Base-by-base conservation (phyloP, 1,139 yeast genomes). In the Trichomonascaceae sp. region DNA sequence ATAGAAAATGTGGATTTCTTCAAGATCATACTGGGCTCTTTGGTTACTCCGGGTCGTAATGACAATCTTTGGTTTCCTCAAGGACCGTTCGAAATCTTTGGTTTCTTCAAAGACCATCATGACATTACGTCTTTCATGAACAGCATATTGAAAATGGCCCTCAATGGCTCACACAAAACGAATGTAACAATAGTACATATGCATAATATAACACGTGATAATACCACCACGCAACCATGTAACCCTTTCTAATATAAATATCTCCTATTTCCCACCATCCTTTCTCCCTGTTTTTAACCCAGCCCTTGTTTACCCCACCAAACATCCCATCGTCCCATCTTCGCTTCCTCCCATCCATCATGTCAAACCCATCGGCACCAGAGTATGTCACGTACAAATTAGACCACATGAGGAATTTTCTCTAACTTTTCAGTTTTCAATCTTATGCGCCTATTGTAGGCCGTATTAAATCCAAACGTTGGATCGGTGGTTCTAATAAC, bases 401-500 rank as follows among this genome's bases (percentile, higher is more conserved):
- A 13, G 3, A 36, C 8, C 8, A 3, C 8, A 2, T 6, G 9
- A n/a, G n/a, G n/a, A 12, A n/a, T 18, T 48, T 43, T 30, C 17
- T 1, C 49, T 43, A 60, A 59, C 38, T 55, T n/a, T 59, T 47
- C 53, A 49, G 50, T 15, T 48, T 46, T 43, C 45, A 61, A 50
- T 57, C 64, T 45, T 67, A 63, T 52, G 59, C 63, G 19, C 66
- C 70, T 10, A 63, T 58, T 5, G 72, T 70, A 13, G 68, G 68
- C 17, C 67, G 74, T 13, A 68, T 67, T 58, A 72, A 71, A 58
- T 70, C 74, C 48, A 66, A 65, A 57, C 66, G 74, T 17, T 71
- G 74, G 74, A 73, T 69, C 8, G 66, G 63, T 47, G 67, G 70
- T 7, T 61, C 62, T 38, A 64, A 65, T 7, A 49, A 56, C 17